phyloP scores from a whole-genome alignment of 2,329 filamentous ascomycete species.

The Cercospora sesami region DNA sequence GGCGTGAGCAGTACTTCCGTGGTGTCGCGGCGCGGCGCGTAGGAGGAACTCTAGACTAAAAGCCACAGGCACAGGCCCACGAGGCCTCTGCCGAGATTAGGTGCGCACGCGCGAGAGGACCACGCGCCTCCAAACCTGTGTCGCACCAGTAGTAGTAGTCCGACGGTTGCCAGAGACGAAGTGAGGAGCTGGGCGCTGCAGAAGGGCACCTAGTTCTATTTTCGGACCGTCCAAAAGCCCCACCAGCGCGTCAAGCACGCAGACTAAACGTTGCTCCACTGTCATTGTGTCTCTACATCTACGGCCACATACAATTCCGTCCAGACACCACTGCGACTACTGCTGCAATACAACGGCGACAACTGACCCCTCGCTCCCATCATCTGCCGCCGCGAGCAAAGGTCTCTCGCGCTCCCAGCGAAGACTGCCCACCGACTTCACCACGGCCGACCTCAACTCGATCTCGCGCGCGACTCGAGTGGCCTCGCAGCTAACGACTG shows the following conservation, averaged over 20 bases:
- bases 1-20: not conserved
- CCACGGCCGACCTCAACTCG: constrained; percentile 15
- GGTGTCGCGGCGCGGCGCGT: not conserved
- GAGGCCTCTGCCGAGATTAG: not conserved
- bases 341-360: not conserved
- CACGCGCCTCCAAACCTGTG: not conserved
- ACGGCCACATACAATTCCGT: not conserved
- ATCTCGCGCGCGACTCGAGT: constrained; percentile 13
- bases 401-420: constrained; percentile 1
- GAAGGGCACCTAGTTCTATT: not conserved
- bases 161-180: not conserved
- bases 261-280: not conserved
- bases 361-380: not conserved
- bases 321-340: not conserved
- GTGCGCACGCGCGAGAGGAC: not conserved
- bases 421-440: constrained; percentile 8
- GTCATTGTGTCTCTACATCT: not conserved
- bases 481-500: constrained; percentile 44
- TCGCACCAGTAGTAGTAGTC: not conserved
- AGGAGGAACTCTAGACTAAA: not conserved
- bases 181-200: not conserved
- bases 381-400: not conserved
- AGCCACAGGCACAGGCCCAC: not conserved
- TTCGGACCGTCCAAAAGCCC: not conserved
- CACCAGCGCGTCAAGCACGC: not conserved